Conservation (phyloP, 495 filamentous ascomycete species). For the Cercophora scortea region DNA sequence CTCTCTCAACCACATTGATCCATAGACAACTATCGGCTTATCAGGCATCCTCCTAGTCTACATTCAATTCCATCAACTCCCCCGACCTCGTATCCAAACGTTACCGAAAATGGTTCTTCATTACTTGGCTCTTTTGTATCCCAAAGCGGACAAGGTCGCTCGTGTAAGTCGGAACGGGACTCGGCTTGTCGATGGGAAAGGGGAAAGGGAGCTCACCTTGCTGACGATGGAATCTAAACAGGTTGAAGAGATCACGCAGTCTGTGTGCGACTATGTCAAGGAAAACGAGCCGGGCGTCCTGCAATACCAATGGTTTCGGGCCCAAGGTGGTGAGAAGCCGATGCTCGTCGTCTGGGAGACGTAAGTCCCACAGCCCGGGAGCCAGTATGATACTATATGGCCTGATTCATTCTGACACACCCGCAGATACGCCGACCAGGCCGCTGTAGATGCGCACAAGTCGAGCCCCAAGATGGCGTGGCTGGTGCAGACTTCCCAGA, state of each 20-base stretch:
- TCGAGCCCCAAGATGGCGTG: constrained; percentile 9
- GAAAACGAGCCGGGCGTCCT: constrained; percentile 16
- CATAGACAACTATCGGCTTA: too few species aligned
- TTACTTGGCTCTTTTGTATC: constrained; percentile 12
- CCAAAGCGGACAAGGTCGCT: constrained; percentile 16
- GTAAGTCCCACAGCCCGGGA: constrained; percentile 11
- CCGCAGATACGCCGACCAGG: constrained; percentile 15
- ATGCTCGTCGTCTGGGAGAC: constrained; percentile 14
- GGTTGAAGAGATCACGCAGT: constrained; percentile 15
- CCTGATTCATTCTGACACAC: too few species aligned
- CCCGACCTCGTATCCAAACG: neutral
- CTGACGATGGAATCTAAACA: neutral
- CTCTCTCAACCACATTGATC: too few species aligned
- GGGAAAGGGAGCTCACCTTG: neutral
- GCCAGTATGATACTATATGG: too few species aligned
- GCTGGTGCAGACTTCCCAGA: constrained; percentile 5
- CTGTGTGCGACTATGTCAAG: constrained; percentile 8
- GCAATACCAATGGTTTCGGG: constrained; percentile 19
- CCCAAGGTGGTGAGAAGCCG: constrained; percentile 6
- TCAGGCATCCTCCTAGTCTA: too few species aligned
- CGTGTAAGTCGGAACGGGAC: constrained; percentile 7
- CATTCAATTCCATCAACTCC: too few species aligned
- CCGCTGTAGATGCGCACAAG: constrained; percentile 13
- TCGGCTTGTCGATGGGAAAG: neutral
- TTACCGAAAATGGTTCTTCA: constrained; percentile 8